Percentiles rank a stretch among this genome's conserved stretches.
Conservation (phyloP, 768 basidiomycete genomes). For the Podaxis carcinomalis region DNA sequence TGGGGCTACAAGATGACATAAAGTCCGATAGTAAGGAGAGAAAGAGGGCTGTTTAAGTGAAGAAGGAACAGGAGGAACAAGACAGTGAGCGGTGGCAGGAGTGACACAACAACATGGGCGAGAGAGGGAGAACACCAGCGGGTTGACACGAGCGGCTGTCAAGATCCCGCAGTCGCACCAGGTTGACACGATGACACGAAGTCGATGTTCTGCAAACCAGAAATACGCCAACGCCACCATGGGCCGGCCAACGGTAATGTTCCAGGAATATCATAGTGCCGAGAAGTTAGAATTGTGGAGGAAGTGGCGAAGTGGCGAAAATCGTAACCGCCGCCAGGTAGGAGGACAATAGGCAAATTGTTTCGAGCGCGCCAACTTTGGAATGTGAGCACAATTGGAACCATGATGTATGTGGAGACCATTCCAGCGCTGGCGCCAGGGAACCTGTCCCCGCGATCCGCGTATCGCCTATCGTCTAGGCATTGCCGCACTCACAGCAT, state of each 20-base stretch:
- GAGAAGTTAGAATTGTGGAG: neutral
- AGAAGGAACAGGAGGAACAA: neutral
- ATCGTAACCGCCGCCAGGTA: neutral
- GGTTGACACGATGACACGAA: neutral
- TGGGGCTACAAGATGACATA: neutral
- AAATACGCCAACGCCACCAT: neutral
- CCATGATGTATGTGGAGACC: neutral
- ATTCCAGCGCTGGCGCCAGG: neutral
- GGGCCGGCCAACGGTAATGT: neutral
- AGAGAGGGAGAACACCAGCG: neutral
- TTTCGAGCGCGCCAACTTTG: neutral
- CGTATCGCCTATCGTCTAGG: neutral
- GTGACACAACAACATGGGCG: neutral
- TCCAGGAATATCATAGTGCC: neutral
- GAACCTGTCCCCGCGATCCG: neutral
- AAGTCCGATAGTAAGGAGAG: neutral
- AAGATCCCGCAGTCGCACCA: neutral
- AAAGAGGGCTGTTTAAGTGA: neutral
- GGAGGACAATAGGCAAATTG: neutral
- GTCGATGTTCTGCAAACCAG: too few relatives aligned
- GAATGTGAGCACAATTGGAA: neutral
- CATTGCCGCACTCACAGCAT: conserved; percentile 1
- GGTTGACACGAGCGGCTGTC: neutral
- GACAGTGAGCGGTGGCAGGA: neutral
- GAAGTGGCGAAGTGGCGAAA: neutral